phyloP scores from a whole-genome alignment of 73 alveolate species.

The Tetrahymena thermophila region DNA sequence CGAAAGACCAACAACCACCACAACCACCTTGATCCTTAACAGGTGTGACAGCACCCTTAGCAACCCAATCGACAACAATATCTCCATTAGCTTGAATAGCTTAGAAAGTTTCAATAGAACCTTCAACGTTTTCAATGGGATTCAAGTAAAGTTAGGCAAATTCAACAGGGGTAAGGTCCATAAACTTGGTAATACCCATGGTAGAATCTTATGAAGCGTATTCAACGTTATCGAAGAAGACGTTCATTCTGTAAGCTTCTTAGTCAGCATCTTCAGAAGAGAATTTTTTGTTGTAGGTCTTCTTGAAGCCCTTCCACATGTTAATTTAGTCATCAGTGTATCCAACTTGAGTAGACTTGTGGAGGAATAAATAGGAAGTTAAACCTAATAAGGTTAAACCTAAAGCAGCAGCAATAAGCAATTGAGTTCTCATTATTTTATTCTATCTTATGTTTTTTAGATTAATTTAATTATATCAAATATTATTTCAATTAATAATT shows the following conservation, averaged over 20 bases:
- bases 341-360: not conserved
- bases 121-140: not conserved
- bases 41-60: not conserved
- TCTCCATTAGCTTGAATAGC: not conserved
- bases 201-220: not conserved
- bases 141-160: not conserved
- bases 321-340: not conserved
- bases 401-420: not conserved
- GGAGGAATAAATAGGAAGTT: not conserved
- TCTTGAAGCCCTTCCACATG: not conserved
- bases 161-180: not conserved
- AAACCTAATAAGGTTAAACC: not conserved
- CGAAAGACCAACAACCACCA: slow-evolving; percentile 57
- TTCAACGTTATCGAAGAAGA: not conserved
- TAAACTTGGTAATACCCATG: not conserved
- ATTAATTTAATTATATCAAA: not conserved
- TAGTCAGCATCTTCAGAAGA: not conserved
- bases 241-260: not conserved
- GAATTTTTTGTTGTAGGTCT: not conserved
- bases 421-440: not conserved
- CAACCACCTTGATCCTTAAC: slow-evolving; percentile 49
- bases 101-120: not conserved
- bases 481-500: not conserved
- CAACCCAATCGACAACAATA: not conserved
- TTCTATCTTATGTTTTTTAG: not conserved